Conservation (phyloP, 305 asterid species). For the Fraxinus sp. region DNA sequence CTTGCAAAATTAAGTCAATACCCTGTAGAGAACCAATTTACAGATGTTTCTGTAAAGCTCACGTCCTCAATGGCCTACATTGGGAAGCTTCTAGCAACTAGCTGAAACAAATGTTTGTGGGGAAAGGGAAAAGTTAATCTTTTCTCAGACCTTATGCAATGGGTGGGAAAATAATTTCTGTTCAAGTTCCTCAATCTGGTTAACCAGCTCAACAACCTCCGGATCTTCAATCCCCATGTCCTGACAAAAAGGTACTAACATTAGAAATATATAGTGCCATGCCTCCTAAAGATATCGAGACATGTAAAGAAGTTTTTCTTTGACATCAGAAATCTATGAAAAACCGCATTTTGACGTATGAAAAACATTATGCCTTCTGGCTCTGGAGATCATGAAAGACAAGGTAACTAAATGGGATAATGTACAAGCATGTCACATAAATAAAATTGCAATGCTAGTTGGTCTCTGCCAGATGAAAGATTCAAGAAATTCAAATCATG, state of each 20-base stretch:
- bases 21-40: conserved; percentile 14
- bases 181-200: conserved; percentile 79
- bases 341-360: background rate
- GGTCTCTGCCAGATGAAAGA: background rate
- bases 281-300: conserved; percentile 9
- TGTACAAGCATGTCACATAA: background rate
- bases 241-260: conserved; percentile 39
- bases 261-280: conserved; percentile 13
- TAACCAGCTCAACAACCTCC: conserved; percentile 71
- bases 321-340: conserved; percentile 8
- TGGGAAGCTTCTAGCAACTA: background rate
- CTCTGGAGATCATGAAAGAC: background rate
- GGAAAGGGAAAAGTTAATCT: background rate
- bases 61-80: background rate
- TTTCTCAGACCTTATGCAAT: conserved; percentile 62
- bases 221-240: conserved; percentile 90
- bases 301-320: background rate
- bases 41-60: background rate
- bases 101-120: conserved; percentile 10
- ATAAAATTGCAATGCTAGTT: background rate
- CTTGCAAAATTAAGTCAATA: conserved; percentile 16
- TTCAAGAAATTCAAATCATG: conserved; percentile 9
- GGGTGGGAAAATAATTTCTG: conserved; percentile 75
- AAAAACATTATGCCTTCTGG: conserved; percentile 1
- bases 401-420: background rate